Base-by-base conservation (phyloP, 2,329 filamentous ascomycete genomes). In the Cryphonectria naterciae region DNA sequence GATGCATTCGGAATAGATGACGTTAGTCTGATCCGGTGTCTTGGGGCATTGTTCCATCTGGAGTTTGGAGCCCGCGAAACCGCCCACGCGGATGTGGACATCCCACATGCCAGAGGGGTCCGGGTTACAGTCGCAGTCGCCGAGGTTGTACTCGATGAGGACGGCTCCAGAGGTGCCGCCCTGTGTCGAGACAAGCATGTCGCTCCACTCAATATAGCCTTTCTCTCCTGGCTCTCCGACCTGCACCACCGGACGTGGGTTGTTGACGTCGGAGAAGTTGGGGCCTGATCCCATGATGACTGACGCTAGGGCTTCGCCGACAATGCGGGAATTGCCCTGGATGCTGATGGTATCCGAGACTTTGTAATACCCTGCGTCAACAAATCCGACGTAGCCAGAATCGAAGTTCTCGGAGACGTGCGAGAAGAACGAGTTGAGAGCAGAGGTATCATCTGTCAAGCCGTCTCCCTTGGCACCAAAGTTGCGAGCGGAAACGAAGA, bases 131-230 rank as follows among this genome's bases (percentile, higher is more conserved):
- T 65, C 71, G 13, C 74, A 74, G 4, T 72, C 75, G 0, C 84
- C 85, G 22, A 94, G 82, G 77, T 95, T 95, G 84, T 90, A 94
- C 77, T 95, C 86, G 70, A 94, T 88, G 8, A 94, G 81, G 10
- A 91, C 84, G 1, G 92, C 92, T 5, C 93, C 93, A 1, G 89
- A 85, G 10, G 89, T 85, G 37, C 89, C 81, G 1, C 92, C 92
- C 70, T 88, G 85, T 0, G 91, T 93, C 68, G 89, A 89, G 19
- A 95, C 84, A 65, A 95, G 86, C 76, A 92, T 88, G 77, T 95
- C 92, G 5, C 87, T 89, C 83, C 91, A 89, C 78, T 95, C 92
- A 25, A 95, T 83, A 19, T 82, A 83, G 7, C 93, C 93, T 13
- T 79, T 79, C 35, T 93, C 88, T 3, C 91, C 91, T 0, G 87